Evolutionary conservation across 345 rosid genomes (phyloP).

Genomic region (Dovyalis caffra): DNA sequence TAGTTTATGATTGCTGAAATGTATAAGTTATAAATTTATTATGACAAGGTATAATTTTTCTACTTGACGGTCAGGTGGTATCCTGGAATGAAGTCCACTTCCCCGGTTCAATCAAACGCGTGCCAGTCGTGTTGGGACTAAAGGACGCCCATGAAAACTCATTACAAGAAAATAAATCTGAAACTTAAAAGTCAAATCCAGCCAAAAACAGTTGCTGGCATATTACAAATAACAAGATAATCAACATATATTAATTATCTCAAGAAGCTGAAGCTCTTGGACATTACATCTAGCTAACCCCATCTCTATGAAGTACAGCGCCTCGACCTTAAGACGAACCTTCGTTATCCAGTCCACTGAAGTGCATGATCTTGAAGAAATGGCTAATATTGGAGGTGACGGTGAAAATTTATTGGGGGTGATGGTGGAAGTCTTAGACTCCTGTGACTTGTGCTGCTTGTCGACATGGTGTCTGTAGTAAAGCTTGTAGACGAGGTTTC

Average conservation of each 20-base stretch:
- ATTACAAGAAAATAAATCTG: not conserved
- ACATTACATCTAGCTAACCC: not conserved
- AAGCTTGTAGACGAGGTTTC: conserved; percentile 14
- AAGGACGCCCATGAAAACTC: not conserved
- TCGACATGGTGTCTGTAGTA: conserved; percentile 1
- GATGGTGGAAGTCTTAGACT: conserved; percentile 3
- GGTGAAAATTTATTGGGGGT: conserved; percentile 2
- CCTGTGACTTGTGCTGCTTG: not conserved
- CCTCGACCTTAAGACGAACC: not conserved
- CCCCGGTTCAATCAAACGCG: not conserved
- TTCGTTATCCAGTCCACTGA: not conserved
- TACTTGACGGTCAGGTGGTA: too few relatives aligned
- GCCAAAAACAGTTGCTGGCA: not conserved
- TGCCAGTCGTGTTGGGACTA: not conserved
- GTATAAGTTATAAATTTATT: too few relatives aligned
- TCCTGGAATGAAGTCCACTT: too few relatives aligned
- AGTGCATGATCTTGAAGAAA: not conserved
- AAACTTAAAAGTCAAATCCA: not conserved
- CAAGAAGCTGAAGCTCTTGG: not conserved
- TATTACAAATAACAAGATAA: not conserved
- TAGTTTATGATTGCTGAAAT: too few relatives aligned
- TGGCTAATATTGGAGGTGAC: conserved; percentile 20
- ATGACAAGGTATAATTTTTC: too few relatives aligned
- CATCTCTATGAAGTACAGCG: not conserved
- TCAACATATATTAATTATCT: not conserved